Evolutionary conservation across 2,329 filamentous ascomycete genomes (phyloP), one percentile per base, ranked within the genome.

Genomic region (Ophiocordyceps polyrhachis-furcata): DNA sequence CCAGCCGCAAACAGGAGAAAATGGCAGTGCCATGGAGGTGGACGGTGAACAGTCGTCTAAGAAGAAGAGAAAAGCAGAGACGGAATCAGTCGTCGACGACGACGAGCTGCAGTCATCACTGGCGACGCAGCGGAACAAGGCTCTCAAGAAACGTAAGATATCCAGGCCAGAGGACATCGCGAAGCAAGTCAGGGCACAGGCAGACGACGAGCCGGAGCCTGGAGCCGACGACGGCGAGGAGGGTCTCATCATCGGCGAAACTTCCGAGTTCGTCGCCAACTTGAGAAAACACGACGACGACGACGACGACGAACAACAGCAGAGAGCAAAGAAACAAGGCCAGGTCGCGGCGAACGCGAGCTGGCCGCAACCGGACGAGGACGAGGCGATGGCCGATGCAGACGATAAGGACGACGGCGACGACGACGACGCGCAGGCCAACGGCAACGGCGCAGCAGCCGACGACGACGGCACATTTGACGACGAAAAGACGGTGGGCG

Each of bases 241-340:
- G 28, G 89, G 87, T 1, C 68, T 98, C 2, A 74, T 95, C n/a
- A 88, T 98, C 46, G 89, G 95, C 48, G 91, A 95, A 57, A 94
- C 89, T 1, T 87, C 87, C 0, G 88, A 94, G 54, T 98, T 98
- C 54, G 83, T 98, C 28, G 82, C 87, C 23, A 86, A 86, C 45
- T 64, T 98, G 45, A 82, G 81, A 56, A 82, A 81, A 47, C 76
- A 80, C 14, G 72, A 68, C 19, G 68, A 70, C 8, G 65, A 81
- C 47, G 76, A 80, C 14, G 72, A 68, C 19, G 68, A 70, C 8
- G 65, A 70, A 3, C 70, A 74, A 45, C 67, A 70, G 14, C n/a
- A 71, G 56, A 64, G 82, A 61, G 63, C 71, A 55, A 50, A 69
- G 58, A 55, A 71, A 61, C 55, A 59, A 61, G n/a, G 35, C 5